Percentiles rank a stretch among this genome's conserved stretches.
phyloP scores from a whole-genome alignment of 2,329 filamentous ascomycete species.

The Fusarium sacchari region DNA sequence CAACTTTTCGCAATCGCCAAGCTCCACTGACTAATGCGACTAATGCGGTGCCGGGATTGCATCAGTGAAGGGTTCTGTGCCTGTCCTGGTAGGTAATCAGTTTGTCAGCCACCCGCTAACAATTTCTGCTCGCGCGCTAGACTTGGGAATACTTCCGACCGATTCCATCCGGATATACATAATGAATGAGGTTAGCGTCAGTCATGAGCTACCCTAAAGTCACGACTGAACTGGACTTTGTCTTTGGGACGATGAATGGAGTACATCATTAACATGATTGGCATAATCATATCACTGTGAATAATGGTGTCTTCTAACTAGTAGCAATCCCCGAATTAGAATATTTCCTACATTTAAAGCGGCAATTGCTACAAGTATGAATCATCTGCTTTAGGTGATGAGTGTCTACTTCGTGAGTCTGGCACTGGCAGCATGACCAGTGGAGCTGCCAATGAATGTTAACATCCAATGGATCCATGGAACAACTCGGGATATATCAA shows the following conservation, averaged over 20 bases:
- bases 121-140: constrained; percentile 2
- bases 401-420: not conserved
- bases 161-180: constrained; percentile 7
- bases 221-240: not conserved
- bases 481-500: not conserved
- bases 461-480: too few species aligned
- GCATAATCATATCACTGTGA: not conserved
- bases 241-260: not conserved
- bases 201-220: not conserved
- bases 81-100: not conserved
- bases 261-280: too few species aligned
- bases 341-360: not conserved
- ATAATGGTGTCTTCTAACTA: too few species aligned
- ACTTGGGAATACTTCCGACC: not conserved
- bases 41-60: constrained; percentile 15
- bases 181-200: not conserved
- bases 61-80: constrained; percentile 6
- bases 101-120: not conserved
- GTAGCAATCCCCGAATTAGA: too few species aligned
- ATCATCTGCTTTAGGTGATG: not conserved
- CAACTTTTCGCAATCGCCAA: constrained; percentile 16
- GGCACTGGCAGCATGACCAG: not conserved
- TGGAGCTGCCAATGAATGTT: not conserved
- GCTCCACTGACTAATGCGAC: constrained; percentile 28
- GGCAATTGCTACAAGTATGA: too few species aligned